Base-by-base conservation (phyloP, 768 basidiomycete species). In the Lyophyllum shimeji region DNA sequence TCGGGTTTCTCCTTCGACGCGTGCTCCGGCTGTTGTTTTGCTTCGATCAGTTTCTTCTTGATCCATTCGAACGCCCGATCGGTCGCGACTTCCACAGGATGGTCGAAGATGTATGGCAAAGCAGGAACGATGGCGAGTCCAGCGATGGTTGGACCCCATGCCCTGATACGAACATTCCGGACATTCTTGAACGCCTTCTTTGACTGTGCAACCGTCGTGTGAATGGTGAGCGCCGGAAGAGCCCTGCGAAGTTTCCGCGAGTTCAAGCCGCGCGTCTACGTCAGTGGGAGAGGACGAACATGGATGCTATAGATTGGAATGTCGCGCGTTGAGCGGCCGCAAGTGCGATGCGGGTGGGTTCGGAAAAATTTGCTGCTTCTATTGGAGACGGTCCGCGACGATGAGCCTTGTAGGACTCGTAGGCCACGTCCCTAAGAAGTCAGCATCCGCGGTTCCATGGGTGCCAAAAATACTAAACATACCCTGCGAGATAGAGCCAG, bases 181-280 rank as follows among this genome's bases (percentile, higher is more conserved):
- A 76, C 77, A 54, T 83, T 83, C 43, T 69, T 75, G 66, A 90
- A 89, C 1, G 82, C 81, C 55, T 83, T 85, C 64, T 84, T 85
- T 1, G 89, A 80, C 64, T 90, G 86, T 25, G 80, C 82, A 45
- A 93, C 91, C 5, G 87, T 82, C 1, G 88, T 89, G 67, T 94
- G 91, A 52, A 94, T 93, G 1, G 91, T 94, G 55, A 94, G 79
- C 0, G 90, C 90, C 1, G 90, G 90, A 18, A 92, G 79, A 4
- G 85, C 89, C 89, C 89, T 91, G 61, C 21, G 58, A 53, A 57
- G 37, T 50, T 53, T 42, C 50, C 49, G 15, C 25, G 23, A 52
- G 56, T 31, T 53, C 55, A 57, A 37, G 53, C 40, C 46, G 39
- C 57, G 40, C 46, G 51, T 5, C 50, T 44, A 46, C 5, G 42